These are phyloP conservation scores for Ambrosiella beaveri DNA, from an alignment of 2,329 filamentous ascomycete genomes.

Conservation along the genomic window DNA sequence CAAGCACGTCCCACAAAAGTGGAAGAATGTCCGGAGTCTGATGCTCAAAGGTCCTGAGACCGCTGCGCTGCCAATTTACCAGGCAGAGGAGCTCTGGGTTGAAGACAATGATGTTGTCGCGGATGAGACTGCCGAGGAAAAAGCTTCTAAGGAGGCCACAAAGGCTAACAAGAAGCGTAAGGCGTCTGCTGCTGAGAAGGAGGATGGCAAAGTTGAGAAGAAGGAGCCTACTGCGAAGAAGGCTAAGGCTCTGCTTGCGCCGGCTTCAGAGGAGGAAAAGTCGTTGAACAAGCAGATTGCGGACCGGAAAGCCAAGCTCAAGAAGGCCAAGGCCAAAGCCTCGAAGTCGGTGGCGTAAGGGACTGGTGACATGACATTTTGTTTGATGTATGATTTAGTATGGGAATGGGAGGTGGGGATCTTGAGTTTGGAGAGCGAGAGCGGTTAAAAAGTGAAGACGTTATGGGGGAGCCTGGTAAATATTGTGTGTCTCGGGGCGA, in stretches of 20 bases:
- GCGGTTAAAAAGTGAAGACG: neutral
- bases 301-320: slow-evolving; percentile 39
- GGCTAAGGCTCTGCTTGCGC: slow-evolving; percentile 23
- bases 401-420: neutral
- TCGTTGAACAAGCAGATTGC: slow-evolving; percentile 41
- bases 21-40: slow-evolving; percentile 68
- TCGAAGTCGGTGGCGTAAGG: slow-evolving; percentile 8
- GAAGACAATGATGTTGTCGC: slow-evolving; percentile 61
- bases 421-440: neutral
- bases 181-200: slow-evolving; percentile 17
- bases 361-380: neutral
- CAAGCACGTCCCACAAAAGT: slow-evolving; percentile 69
- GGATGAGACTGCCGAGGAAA: slow-evolving; percentile 31
- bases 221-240: slow-evolving; percentile 23
- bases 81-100: slow-evolving; percentile 80
- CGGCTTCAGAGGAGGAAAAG: slow-evolving; percentile 25
- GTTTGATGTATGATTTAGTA: too few relatives aligned
- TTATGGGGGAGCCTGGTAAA: neutral
- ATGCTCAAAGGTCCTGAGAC: slow-evolving; percentile 87
- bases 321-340: slow-evolving; percentile 34
- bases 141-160: slow-evolving; percentile 26
- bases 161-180: slow-evolving; percentile 42
- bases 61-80: slow-evolving; percentile 80
- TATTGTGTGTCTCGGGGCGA: neutral
- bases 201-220: slow-evolving; percentile 18